phyloP scores from a whole-genome alignment of 345 rosid genomes.

The Murraya koenigii region DNA sequence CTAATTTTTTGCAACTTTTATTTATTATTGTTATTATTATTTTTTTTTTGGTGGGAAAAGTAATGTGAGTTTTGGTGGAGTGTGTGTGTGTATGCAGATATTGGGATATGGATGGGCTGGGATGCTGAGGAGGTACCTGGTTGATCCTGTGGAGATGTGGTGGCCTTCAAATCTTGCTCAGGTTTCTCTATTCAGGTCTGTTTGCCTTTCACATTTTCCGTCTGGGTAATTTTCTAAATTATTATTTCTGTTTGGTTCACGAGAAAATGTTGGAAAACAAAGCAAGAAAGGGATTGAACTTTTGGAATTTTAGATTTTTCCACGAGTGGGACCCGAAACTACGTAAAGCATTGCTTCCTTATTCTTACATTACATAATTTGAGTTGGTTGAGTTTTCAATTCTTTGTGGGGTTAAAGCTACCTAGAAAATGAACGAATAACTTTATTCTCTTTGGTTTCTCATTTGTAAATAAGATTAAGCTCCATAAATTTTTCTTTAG shows the following conservation, averaged over 20 bases:
- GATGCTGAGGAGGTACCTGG: slow-evolving; percentile 87
- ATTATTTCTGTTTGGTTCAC: slow-evolving; percentile 20
- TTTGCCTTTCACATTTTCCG: not conserved
- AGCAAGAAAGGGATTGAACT: not conserved
- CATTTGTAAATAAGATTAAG: too few species aligned
- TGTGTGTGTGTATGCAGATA: slow-evolving; percentile 31
- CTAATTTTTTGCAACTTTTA: not conserved
- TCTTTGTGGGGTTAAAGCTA: not conserved
- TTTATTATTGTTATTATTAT: not conserved
- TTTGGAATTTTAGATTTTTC: slow-evolving; percentile 18
- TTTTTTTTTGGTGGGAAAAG: too few species aligned
- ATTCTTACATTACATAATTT: not conserved
- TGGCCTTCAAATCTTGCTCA: slow-evolving; percentile 99
- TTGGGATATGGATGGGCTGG: slow-evolving; percentile 99
- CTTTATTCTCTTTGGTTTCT: not conserved
- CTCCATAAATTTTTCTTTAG: too few species aligned
- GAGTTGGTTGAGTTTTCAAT: slow-evolving; percentile 8
- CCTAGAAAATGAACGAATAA: not conserved
- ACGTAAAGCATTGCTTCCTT: not conserved
- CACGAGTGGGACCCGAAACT: slow-evolving; percentile 4
- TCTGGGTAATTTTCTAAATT: not conserved
- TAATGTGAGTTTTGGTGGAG: not conserved
- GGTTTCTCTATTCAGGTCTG: slow-evolving; percentile 93
- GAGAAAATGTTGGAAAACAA: slow-evolving; percentile 14
- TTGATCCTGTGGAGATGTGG: slow-evolving; percentile 99